These are phyloP conservation scores for Aspergillus cavernicola DNA, from an alignment of 495 filamentous ascomycete genomes.

Conservation along the genomic window DNA sequence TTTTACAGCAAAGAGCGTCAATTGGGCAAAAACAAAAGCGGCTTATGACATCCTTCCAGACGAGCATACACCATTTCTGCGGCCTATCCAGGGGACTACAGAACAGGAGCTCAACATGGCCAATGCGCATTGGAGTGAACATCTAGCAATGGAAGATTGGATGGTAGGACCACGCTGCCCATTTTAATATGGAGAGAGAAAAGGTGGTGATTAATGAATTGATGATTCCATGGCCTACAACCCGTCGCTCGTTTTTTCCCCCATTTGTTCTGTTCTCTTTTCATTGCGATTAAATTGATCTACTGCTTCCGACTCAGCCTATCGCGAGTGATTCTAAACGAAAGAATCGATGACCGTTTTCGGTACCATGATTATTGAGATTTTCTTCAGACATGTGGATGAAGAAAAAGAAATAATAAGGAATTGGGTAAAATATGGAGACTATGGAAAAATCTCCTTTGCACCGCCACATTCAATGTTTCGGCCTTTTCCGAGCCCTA, in stretches of 20 bases:
- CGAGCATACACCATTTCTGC: slow-evolving; percentile 80
- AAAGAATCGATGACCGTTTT: too few species aligned
- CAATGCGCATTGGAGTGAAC: slow-evolving; percentile 78
- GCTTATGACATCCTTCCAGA: slow-evolving; percentile 79
- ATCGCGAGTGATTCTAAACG: too few species aligned
- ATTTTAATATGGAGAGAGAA: slow-evolving; percentile 23
- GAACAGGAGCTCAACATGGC: slow-evolving; percentile 78
- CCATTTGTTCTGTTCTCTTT: not conserved
- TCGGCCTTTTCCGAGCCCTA: too few species aligned
- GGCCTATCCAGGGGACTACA: slow-evolving; percentile 65
- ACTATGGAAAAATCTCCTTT: too few species aligned
- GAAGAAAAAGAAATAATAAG: too few species aligned
- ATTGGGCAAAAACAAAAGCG: slow-evolving; percentile 79
- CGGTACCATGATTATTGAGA: too few species aligned
- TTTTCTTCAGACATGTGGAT: too few species aligned
- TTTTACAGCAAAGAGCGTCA: slow-evolving; percentile 92
- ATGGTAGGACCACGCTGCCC: slow-evolving; percentile 72
- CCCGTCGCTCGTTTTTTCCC: not conserved
- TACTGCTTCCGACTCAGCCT: too few species aligned
- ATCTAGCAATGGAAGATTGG: slow-evolving; percentile 96
- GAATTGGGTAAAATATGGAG: too few species aligned
- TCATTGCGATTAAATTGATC: not conserved
- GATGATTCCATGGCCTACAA: slow-evolving; percentile 7
- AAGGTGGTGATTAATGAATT: slow-evolving; percentile 2
- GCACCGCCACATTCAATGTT: too few species aligned